Conservation (phyloP, 2,329 filamentous ascomycete species). For the Ophiobolus disseminans region DNA sequence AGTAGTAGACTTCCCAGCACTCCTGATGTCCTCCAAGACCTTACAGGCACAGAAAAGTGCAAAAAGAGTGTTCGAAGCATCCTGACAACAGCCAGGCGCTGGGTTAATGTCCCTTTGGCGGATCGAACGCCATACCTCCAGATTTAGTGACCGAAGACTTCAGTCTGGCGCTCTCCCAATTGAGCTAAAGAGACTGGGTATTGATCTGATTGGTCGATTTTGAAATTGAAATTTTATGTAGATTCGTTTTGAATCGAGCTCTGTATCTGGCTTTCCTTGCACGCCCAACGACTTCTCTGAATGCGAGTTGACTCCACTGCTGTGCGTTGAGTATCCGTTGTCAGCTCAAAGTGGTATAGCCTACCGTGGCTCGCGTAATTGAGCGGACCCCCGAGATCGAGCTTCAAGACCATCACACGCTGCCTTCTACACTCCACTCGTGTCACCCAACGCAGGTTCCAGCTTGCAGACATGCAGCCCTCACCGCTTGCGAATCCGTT, state of each 20-base stretch:
- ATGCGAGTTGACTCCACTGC: not conserved
- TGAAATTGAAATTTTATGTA: not conserved
- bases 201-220: slow-evolving; percentile 19
- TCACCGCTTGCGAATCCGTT: slow-evolving; percentile 70
- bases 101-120: slow-evolving; percentile 24
- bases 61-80: slow-evolving; percentile 18
- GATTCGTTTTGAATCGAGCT: too few species aligned
- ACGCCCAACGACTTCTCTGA: too few species aligned
- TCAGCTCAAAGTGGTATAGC: slow-evolving; percentile 6
- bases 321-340: slow-evolving; percentile 1
- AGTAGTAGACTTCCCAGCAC: not conserved
- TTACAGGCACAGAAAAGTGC: not conserved
- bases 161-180: slow-evolving; percentile 43
- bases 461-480: slow-evolving; percentile 29
- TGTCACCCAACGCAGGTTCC: not conserved
- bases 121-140: slow-evolving; percentile 38
- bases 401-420: slow-evolving; percentile 24
- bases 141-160: slow-evolving; percentile 39
- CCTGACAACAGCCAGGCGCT: slow-evolving; percentile 19
- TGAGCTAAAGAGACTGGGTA: slow-evolving; percentile 36
- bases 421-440: slow-evolving; percentile 18
- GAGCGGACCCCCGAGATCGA: slow-evolving; percentile 8
- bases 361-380: slow-evolving; percentile 7
- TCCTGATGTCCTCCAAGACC: not conserved
- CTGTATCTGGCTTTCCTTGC: too few species aligned